Evolutionary conservation across 345 rosid species (phyloP).

Genomic region (Luvunga scandens): DNA sequence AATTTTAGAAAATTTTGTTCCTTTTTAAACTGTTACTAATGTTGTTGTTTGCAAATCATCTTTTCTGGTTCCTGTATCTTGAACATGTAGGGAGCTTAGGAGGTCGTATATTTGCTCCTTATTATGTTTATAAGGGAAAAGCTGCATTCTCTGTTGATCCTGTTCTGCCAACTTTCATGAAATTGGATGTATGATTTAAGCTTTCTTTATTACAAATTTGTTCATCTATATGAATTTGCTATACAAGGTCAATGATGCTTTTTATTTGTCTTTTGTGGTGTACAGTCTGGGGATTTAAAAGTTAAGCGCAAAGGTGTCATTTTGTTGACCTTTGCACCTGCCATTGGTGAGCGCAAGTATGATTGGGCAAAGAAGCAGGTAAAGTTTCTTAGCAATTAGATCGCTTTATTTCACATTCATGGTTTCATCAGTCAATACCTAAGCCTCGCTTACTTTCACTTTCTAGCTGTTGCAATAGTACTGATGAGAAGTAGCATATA

Average conservation of each 20-base stretch:
- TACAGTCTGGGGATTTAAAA: slow-evolving; percentile 54
- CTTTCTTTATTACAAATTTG: background rate
- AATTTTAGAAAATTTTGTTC: background rate
- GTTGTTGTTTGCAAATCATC: background rate
- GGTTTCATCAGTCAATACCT: background rate
- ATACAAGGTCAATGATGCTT: background rate
- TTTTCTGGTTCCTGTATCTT: slow-evolving; percentile 1
- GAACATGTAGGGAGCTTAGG: slow-evolving; percentile 27
- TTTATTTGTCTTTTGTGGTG: slow-evolving; percentile 1
- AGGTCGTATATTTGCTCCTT: slow-evolving; percentile 69
- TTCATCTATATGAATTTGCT: slow-evolving; percentile 3
- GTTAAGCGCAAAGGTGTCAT: slow-evolving; percentile 72
- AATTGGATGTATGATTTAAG: slow-evolving; percentile 41
- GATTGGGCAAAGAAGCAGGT: slow-evolving; percentile 82
- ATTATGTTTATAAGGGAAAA: slow-evolving; percentile 78
- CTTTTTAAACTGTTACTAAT: background rate
- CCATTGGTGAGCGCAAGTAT: slow-evolving; percentile 86
- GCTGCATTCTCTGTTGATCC: slow-evolving; percentile 83
- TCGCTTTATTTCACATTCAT: background rate
- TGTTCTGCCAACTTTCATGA: slow-evolving; percentile 60
- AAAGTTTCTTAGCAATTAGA: slow-evolving; percentile 8
- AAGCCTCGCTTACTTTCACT: background rate
- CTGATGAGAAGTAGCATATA: background rate
- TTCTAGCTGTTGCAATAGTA: background rate
- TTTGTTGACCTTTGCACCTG: slow-evolving; percentile 79